phyloP scores from a whole-genome alignment of 495 filamentous ascomycete genomes.

The Xylaria castorea region DNA sequence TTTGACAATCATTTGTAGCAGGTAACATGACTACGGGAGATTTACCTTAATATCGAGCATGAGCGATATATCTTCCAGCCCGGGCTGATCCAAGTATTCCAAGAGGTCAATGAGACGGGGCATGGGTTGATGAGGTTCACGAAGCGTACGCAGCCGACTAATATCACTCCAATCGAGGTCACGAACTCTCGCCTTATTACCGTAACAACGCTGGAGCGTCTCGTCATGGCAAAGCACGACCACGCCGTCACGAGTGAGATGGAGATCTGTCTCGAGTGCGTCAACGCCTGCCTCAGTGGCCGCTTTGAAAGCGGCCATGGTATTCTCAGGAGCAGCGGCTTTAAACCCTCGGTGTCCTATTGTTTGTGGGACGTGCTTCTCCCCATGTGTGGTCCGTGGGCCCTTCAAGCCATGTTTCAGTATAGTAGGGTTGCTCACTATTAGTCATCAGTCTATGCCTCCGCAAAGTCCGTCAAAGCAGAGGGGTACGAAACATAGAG shows the following conservation, averaged over 20 bases:
- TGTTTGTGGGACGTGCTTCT: conserved; percentile 66
- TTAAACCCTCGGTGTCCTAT: conserved; percentile 91
- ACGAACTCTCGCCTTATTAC: conserved; percentile 67
- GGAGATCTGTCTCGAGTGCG: conserved; percentile 88
- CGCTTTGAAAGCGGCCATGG: conserved; percentile 74
- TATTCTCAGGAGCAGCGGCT: conserved; percentile 82
- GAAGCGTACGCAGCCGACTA: conserved; percentile 67
- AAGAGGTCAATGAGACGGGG: conserved; percentile 79
- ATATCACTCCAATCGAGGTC: conserved; percentile 81
- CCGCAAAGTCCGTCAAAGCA: not conserved
- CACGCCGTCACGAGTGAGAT: conserved; percentile 80
- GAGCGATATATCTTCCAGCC: conserved; percentile 72
- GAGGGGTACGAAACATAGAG: not conserved
- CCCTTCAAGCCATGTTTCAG: conserved; percentile 25
- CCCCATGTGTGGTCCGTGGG: conserved; percentile 23
- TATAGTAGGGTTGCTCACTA: conserved; percentile 20
- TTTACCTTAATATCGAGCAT: conserved; percentile 87
- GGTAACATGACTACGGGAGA: not conserved
- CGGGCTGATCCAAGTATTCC: conserved; percentile 67
- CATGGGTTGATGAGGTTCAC: conserved; percentile 73
- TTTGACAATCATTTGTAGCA: not conserved
- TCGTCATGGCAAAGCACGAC: conserved; percentile 81
- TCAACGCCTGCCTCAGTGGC: conserved; percentile 77
- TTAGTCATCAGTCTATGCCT: conserved; percentile 26
- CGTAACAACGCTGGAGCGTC: conserved; percentile 80